Base-by-base conservation (phyloP, 2,329 filamentous ascomycete genomes). In the Aspergillus eucalypticola region DNA sequence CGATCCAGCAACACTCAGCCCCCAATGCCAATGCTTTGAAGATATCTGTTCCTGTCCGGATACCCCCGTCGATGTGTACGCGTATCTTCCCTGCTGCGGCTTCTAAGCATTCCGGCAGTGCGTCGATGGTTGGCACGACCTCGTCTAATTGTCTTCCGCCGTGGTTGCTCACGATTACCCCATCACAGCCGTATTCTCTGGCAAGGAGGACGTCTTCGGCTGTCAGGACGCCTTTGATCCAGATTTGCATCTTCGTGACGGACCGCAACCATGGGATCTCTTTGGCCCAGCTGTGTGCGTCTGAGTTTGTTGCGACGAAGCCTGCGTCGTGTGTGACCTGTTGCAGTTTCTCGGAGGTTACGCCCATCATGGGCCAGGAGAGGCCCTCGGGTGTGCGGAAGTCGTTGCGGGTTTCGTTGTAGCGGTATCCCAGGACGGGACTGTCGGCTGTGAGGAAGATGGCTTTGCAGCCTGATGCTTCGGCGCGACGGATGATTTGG, bases 371-470 rank as follows among this genome's bases (percentile, higher is more conserved):
- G 6, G 79, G 78, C 60, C 74, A 79, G 7, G 61, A 69, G 39
- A 82, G 68, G 13, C 73, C 74, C 13, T 73, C 68, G 0, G 82
- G 81, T 3, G 82, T 70, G 13, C 69, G 68, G 69, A 86, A 85
- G 39, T 79, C 76, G 61, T 83, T 84, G 2, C 82, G 77, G 64
- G 78, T 79, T 67, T 86, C 83, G 53, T 83, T 82, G 48, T 83
- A 77, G 0, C 84, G 77, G 5, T 80, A 75, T 0, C 84, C 84
- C 0, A 86, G 75, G 2, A 84, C 77, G 0, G 84, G 84, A 0
- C 78, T 79, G 64, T 86, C 84, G 1, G 83, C 82, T 0, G 84
- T 83, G 2, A 86, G 69, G 38, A 86, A 78, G 4, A 86, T 73
- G 1, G 84, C 84, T 57, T 80, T 81, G 66, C 75, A 66, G 69